A percentile compares a stretch with the other conserved stretches of the same genome.
Conservation (phyloP, 225 moss, liverwort and hornwort genomes). For the Neckera pumila region DNA sequence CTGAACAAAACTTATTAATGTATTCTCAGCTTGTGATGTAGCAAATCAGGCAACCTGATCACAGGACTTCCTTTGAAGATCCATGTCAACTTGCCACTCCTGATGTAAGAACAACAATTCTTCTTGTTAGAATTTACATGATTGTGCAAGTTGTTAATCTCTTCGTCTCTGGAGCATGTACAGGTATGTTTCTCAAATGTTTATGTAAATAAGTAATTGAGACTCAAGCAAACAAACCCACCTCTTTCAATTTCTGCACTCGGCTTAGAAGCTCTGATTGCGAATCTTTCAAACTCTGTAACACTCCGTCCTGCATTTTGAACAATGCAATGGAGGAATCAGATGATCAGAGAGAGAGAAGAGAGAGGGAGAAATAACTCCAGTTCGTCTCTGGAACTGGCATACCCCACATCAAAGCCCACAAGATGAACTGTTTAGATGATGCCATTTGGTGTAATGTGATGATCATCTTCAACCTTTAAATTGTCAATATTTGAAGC, state of each 20-base stretch:
- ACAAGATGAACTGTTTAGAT: background rate
- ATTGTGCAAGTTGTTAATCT: background rate
- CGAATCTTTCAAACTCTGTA: constrained; percentile 15
- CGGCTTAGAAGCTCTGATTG: constrained; percentile 20
- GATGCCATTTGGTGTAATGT: background rate
- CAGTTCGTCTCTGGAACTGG: background rate
- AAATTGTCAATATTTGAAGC: background rate
- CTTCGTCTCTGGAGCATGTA: background rate
- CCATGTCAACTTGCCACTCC: constrained; percentile 11
- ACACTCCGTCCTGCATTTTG: constrained; percentile 4
- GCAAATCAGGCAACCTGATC: background rate
- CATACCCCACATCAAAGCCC: background rate
- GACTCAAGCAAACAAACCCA: background rate
- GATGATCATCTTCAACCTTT: background rate
- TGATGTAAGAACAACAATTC: background rate
- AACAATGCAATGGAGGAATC: background rate
- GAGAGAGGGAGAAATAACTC: background rate
- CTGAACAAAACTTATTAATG: background rate
- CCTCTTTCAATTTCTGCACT: constrained; percentile 20
- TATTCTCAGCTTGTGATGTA: background rate
- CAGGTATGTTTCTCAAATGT: background rate
- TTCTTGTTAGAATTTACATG: background rate
- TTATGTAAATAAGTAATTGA: no score
- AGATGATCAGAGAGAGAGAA: background rate
- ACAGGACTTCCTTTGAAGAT: constrained; percentile 8